Evolutionary conservation across 2,329 filamentous ascomycete species (phyloP).

Genomic region (Erysiphe pulchra): DNA sequence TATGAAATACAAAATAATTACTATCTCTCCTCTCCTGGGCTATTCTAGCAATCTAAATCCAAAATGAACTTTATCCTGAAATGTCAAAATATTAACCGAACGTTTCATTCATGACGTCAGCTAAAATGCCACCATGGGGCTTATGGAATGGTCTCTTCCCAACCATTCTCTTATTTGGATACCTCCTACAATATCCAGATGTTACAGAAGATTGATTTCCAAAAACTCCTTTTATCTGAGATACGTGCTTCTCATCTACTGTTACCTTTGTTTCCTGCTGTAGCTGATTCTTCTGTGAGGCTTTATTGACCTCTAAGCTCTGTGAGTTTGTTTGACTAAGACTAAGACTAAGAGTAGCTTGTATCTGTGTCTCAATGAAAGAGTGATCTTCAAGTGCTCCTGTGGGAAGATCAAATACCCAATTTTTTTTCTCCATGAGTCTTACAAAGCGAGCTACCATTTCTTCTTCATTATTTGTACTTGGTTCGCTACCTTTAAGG

Average conservation of each 20-base stretch:
- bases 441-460: slow-evolving; percentile 52
- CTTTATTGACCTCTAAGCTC: neutral
- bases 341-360: slow-evolving; percentile 14
- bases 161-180: slow-evolving; percentile 28
- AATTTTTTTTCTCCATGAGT: slow-evolving; percentile 52
- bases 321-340: slow-evolving; percentile 2
- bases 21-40: no score
- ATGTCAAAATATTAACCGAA: slow-evolving; percentile 1
- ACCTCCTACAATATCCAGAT: slow-evolving; percentile 1
- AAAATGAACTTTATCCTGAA: no score
- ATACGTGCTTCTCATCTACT: slow-evolving; percentile 2
- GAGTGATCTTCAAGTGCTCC: slow-evolving; percentile 39
- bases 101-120: slow-evolving; percentile 50
- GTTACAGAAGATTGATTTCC: neutral
- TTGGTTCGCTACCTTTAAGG: slow-evolving; percentile 30
- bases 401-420: slow-evolving; percentile 48
- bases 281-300: neutral
- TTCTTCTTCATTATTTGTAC: slow-evolving; percentile 45
- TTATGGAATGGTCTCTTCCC: slow-evolving; percentile 28
- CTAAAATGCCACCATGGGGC: slow-evolving; percentile 17
- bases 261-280: slow-evolving; percentile 2
- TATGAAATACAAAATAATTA: no score
- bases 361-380: slow-evolving; percentile 29
- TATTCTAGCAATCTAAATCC: no score
- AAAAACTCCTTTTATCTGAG: slow-evolving; percentile 2